Percentiles rank a stretch among this genome's conserved stretches.
Evolutionary conservation across 495 filamentous ascomycete genomes (phyloP).

Genomic region (Corynascus novoguineensis): DNA sequence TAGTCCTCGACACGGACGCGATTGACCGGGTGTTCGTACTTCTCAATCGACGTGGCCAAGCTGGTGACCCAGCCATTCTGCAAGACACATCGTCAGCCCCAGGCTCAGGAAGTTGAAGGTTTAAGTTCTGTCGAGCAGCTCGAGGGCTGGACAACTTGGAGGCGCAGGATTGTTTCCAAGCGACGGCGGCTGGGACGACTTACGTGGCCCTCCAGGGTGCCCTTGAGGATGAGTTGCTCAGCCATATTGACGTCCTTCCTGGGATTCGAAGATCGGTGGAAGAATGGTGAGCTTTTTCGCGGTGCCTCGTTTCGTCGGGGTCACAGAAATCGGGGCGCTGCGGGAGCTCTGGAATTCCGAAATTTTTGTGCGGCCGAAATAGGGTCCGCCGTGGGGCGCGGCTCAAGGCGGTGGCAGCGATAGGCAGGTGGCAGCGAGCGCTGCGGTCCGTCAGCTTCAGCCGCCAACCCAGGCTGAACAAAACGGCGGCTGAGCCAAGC

Average conservation of each 20-base stretch:
- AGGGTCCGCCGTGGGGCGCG: constrained; percentile 31
- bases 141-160: background rate
- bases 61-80: constrained; percentile 70
- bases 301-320: constrained; percentile 32
- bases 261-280: constrained; percentile 31
- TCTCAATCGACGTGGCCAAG: constrained; percentile 97
- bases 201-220: constrained; percentile 93
- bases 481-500: background rate
- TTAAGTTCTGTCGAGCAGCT: background rate
- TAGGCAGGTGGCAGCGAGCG: constrained; percentile 6
- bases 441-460: background rate
- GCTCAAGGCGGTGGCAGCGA: constrained; percentile 7
- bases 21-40: constrained; percentile 53
- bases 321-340: constrained; percentile 27
- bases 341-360: constrained; percentile 27
- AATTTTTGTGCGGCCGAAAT: constrained; percentile 41
- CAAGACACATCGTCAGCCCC: constrained; percentile 15
- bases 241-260: constrained; percentile 58
- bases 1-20: constrained; percentile 15
- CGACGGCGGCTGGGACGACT: constrained; percentile 27
- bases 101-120: background rate
- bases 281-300: constrained; percentile 32
- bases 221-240: constrained; percentile 95
- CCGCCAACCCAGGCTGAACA: background rate
- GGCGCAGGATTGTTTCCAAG: constrained; percentile 1